Percentiles rank a stretch among this genome's conserved stretches.
phyloP scores from a whole-genome alignment of 148 eudicot species.

The Chenopodium suecicum region DNA sequence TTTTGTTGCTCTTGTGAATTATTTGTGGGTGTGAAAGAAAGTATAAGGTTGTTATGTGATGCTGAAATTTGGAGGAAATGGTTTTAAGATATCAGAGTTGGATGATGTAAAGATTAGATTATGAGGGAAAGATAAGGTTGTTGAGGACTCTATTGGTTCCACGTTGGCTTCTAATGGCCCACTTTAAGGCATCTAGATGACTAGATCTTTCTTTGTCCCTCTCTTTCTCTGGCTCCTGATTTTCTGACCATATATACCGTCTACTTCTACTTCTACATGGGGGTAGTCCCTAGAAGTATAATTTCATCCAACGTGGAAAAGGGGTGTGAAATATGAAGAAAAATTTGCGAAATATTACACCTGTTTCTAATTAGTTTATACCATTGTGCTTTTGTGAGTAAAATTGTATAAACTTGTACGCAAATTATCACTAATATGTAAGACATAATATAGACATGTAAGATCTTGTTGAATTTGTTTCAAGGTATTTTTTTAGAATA shows the following conservation, averaged over 20 bases:
- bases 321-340: too few species aligned
- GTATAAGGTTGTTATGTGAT: constrained; percentile 17
- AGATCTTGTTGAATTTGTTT: too few species aligned
- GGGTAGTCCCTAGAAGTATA: not conserved
- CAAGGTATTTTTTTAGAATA: too few species aligned
- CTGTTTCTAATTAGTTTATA: too few species aligned
- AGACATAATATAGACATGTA: too few species aligned
- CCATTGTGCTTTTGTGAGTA: too few species aligned
- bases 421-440: too few species aligned
- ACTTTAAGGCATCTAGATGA: constrained; percentile 12
- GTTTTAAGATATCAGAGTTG: constrained; percentile 23
- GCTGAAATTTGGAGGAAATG: constrained; percentile 23
- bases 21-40: constrained; percentile 17
- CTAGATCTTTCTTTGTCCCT: constrained; percentile 2
- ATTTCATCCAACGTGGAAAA: too few species aligned
- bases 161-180: constrained; percentile 29
- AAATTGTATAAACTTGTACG: too few species aligned
- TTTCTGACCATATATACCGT: not conserved
- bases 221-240: constrained; percentile 16
- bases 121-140: constrained; percentile 47
- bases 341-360: too few species aligned
- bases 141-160: constrained; percentile 45
- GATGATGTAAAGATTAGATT: constrained; percentile 55
- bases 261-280: not conserved
- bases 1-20: not conserved